Evolutionary conservation across 139 green algal genomes (phyloP).

Genomic region (Coccomyxa sp.): DNA sequence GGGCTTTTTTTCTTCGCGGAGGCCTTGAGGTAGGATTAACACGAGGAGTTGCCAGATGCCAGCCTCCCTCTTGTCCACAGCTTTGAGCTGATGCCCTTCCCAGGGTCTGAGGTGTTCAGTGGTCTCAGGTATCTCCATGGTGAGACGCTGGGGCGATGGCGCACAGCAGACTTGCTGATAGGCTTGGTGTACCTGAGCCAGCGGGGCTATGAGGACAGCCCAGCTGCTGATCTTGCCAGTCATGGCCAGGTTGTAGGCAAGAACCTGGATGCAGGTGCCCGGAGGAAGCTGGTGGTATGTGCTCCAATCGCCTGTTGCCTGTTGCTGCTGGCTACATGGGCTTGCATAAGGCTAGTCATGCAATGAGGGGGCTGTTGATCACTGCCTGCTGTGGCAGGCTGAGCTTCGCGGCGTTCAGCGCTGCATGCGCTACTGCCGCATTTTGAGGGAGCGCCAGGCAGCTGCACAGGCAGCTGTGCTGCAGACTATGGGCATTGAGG

Average conservation of each 20-base stretch:
- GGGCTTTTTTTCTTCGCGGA: constrained; percentile 73
- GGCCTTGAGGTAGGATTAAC: constrained; percentile 58
- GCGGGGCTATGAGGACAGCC: constrained; percentile 36
- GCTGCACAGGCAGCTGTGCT: constrained; percentile 49
- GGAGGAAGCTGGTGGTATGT: neutral
- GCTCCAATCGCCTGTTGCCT: no score
- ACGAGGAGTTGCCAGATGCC: neutral
- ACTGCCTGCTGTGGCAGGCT: constrained; percentile 21
- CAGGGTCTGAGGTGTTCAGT: no score
- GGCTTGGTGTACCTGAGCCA: constrained; percentile 74
- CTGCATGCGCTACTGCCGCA: constrained; percentile 74
- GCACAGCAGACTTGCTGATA: constrained; percentile 77
- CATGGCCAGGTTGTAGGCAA: neutral
- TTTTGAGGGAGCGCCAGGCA: constrained; percentile 47
- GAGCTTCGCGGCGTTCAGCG: constrained; percentile 51
- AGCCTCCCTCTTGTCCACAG: no score
- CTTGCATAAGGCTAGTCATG: no score
- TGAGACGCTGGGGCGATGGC: constrained; percentile 75
- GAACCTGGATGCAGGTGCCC: neutral
- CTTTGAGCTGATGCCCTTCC: no score
- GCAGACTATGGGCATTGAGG: constrained; percentile 35
- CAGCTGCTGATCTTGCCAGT: constrained; percentile 59
- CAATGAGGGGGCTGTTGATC: neutral
- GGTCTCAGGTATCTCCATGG: constrained; percentile 55
- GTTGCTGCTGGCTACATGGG: no score